Evolutionary conservation across 768 basidiomycete genomes (phyloP).

Genomic region (Gelatoporia subvermispora): DNA sequence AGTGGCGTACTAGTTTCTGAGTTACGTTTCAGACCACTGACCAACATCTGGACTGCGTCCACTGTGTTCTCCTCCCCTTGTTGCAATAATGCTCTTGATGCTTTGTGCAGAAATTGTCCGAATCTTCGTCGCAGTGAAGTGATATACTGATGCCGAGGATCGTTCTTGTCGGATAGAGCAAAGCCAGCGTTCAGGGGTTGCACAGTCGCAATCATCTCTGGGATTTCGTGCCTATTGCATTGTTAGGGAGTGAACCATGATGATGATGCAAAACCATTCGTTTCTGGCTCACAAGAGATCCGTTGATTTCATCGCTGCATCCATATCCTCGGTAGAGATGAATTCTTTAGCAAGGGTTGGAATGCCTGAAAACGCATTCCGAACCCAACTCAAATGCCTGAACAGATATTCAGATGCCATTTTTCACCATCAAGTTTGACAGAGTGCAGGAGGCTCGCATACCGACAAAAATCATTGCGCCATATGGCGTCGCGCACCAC

Average conservation of each 20-base stretch:
- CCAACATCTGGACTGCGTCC: conserved; percentile 73
- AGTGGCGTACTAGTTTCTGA: background rate
- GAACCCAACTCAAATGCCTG: conserved; percentile 67
- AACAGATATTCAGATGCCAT: background rate
- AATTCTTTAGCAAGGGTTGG: conserved; percentile 59
- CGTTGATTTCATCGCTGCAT: conserved; percentile 40
- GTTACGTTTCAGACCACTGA: conserved; percentile 24
- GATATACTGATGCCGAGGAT: conserved; percentile 63
- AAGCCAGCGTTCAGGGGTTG: conserved; percentile 63
- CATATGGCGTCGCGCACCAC: conserved; percentile 54
- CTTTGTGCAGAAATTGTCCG: conserved; percentile 64
- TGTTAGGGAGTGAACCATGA: background rate
- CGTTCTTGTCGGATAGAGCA: conserved; percentile 56
- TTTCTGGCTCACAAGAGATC: conserved; percentile 58
- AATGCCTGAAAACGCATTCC: conserved; percentile 70
- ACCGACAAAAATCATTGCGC: conserved; percentile 87
- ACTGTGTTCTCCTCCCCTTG: conserved; percentile 81
- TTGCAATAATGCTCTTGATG: conserved; percentile 59
- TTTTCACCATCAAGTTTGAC: background rate
- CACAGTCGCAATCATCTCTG: conserved; percentile 70
- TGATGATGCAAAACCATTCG: background rate
- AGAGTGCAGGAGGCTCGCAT: conserved; percentile 13
- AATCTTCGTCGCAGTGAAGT: conserved; percentile 52
- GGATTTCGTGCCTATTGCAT: conserved; percentile 55
- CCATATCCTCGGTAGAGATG: conserved; percentile 45